Evolutionary conservation across 805 yeast species (phyloP).

Genomic region (Cyberlindnera mrakii): DNA sequence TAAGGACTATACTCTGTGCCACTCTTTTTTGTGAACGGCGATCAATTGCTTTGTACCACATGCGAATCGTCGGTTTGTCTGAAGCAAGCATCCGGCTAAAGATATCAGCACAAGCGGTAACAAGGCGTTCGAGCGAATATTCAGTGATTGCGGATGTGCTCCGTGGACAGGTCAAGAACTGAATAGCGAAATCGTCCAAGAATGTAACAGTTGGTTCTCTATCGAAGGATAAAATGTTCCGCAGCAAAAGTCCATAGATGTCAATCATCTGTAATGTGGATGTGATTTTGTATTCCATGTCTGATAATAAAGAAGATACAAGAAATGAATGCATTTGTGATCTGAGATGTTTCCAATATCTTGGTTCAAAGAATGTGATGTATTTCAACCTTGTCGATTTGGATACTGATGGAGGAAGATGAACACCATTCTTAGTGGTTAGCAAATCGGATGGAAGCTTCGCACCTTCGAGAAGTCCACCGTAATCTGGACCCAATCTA

Average conservation of each 20-base stretch:
- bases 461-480: conserved; percentile 16
- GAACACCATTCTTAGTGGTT: background rate
- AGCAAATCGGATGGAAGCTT: conserved; percentile 9
- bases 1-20: conserved; percentile 10
- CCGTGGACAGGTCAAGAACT: conserved; percentile 85
- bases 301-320: conserved; percentile 51
- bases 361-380: conserved; percentile 50
- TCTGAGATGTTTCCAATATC: conserved; percentile 51
- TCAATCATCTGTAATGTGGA: conserved; percentile 50
- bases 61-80: conserved; percentile 21
- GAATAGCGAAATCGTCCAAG: conserved; percentile 70
- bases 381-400: conserved; percentile 47
- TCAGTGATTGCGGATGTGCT: conserved; percentile 50
- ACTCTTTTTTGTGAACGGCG: conserved; percentile 7
- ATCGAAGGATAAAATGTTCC: conserved; percentile 53
- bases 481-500: conserved; percentile 1
- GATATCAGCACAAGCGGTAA: conserved; percentile 5
- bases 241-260: conserved; percentile 45
- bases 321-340: conserved; percentile 40
- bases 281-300: conserved; percentile 37
- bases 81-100: conserved; percentile 2
- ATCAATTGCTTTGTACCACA: conserved; percentile 6
- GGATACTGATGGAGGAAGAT: conserved; percentile 4
- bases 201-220: conserved; percentile 84
- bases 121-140: conserved; percentile 2